These are phyloP conservation scores for Grigorovia humatica DNA, from an alignment of 805 yeast genomes.

Conservation along the genomic window DNA sequence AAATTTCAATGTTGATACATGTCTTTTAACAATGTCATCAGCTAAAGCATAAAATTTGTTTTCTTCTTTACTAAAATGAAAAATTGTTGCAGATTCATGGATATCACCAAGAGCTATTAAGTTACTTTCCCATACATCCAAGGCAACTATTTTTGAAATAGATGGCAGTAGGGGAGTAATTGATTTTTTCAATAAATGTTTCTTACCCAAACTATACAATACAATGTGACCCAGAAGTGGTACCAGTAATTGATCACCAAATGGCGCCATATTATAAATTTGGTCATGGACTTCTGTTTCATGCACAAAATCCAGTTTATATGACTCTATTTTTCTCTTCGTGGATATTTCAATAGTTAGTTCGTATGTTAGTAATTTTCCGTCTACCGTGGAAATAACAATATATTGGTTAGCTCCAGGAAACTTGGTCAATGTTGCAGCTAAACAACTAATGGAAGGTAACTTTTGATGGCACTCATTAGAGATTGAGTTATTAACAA, in stretches of 20 bases:
- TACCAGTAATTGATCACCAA: slow-evolving; percentile 51
- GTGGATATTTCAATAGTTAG: slow-evolving; percentile 18
- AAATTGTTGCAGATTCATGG: slow-evolving; percentile 49
- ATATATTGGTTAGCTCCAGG: slow-evolving; percentile 27
- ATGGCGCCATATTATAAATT: slow-evolving; percentile 41
- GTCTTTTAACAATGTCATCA: slow-evolving; percentile 61
- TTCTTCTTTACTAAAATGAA: slow-evolving; percentile 38
- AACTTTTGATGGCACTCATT: neutral
- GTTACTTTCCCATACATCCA: slow-evolving; percentile 41
- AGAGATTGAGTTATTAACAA: neutral
- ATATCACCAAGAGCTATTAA: slow-evolving; percentile 66
- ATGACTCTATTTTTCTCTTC: slow-evolving; percentile 9
- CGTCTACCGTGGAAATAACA: slow-evolving; percentile 35
- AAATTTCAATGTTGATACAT: slow-evolving; percentile 46
- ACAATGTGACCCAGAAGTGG: slow-evolving; percentile 46
- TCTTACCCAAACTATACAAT: slow-evolving; percentile 64
- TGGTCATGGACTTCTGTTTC: slow-evolving; percentile 43
- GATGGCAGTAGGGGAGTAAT: slow-evolving; percentile 35
- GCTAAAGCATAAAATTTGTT: slow-evolving; percentile 52
- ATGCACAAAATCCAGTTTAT: slow-evolving; percentile 42
- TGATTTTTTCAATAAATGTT: slow-evolving; percentile 65
- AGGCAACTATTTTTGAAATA: slow-evolving; percentile 40
- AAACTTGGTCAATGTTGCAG: slow-evolving; percentile 20
- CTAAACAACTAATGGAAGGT: neutral
- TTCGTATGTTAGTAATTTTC: slow-evolving; percentile 12